These are phyloP conservation scores for Fraxinus angustifolia DNA, from an alignment of 305 asterid species.

Conservation along the genomic window DNA sequence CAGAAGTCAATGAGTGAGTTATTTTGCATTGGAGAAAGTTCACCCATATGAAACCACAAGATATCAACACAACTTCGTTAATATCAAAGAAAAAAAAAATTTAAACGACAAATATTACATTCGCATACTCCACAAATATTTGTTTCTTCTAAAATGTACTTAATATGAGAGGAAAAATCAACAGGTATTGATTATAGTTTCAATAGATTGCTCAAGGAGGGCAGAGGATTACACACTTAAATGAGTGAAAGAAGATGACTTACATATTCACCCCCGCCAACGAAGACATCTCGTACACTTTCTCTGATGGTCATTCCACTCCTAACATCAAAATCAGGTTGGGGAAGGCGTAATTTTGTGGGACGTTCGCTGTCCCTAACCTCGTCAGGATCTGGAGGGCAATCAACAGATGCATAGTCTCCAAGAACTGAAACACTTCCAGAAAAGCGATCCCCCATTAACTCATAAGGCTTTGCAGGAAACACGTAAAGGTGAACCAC, in stretches of 20 bases:
- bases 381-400: conserved; percentile 90
- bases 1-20: background rate
- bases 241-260: conserved; percentile 36
- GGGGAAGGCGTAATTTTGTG: conserved; percentile 84
- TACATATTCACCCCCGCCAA: conserved; percentile 89
- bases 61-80: background rate
- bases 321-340: conserved; percentile 55
- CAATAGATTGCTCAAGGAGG: background rate
- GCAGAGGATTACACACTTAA: background rate
- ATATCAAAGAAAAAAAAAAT: background rate
- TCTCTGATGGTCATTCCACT: conserved; percentile 83
- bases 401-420: conserved; percentile 90
- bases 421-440: conserved; percentile 92
- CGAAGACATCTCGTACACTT: conserved; percentile 80
- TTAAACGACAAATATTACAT: background rate
- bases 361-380: conserved; percentile 97
- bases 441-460: conserved; percentile 74
- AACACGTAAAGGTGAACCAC: conserved; percentile 87
- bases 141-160: conserved; percentile 1
- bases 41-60: background rate
- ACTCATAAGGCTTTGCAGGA: conserved; percentile 93
- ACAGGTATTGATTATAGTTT: background rate
- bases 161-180: background rate
- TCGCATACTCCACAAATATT: background rate
- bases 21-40: background rate